A percentile compares a stretch with the other conserved stretches of the same genome.
Evolutionary conservation across 163 green algal genomes (phyloP).

Genomic region (Smithsoniella earleae): DNA sequence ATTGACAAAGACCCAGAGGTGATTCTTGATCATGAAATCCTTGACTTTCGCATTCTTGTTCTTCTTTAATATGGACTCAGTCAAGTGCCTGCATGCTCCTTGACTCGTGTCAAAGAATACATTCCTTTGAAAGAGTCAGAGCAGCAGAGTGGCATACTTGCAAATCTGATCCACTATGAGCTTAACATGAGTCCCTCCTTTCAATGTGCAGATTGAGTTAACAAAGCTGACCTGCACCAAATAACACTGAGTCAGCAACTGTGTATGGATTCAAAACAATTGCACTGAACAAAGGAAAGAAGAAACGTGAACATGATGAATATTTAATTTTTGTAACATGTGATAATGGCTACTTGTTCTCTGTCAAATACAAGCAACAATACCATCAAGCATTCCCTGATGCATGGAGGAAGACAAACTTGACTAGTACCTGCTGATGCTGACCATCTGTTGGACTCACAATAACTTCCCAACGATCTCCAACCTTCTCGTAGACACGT

Average conservation of each 20-base stretch:
- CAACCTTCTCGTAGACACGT: constrained; percentile 81
- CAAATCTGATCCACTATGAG: constrained; percentile 81
- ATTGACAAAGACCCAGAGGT: constrained; percentile 98
- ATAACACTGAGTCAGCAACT: neutral
- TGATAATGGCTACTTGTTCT: no score
- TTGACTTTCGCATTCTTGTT: constrained; percentile 86
- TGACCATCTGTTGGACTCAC: constrained; percentile 73
- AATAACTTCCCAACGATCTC: constrained; percentile 83
- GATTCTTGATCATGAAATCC: constrained; percentile 95
- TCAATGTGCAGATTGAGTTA: constrained; percentile 95
- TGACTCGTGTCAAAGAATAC: no score
- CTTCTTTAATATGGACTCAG: constrained; percentile 88
- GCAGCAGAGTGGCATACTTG: constrained; percentile 45
- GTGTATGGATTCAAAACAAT: neutral
- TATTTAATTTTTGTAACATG: no score
- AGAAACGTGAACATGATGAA: no score
- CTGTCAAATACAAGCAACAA: neutral
- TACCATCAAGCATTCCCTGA: neutral
- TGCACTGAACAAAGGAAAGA: no score
- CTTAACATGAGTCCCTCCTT: constrained; percentile 95
- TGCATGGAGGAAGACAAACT: constrained; percentile 12
- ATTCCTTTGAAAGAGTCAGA: no score
- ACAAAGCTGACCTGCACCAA: constrained; percentile 88
- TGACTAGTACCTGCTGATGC: constrained; percentile 70
- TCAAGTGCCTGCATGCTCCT: constrained; percentile 42